Evolutionary conservation across 768 basidiomycete species (phyloP), one percentile per base, ranked within the genome.

Genomic region (Pseudohyphozyma bogoriensis): DNA sequence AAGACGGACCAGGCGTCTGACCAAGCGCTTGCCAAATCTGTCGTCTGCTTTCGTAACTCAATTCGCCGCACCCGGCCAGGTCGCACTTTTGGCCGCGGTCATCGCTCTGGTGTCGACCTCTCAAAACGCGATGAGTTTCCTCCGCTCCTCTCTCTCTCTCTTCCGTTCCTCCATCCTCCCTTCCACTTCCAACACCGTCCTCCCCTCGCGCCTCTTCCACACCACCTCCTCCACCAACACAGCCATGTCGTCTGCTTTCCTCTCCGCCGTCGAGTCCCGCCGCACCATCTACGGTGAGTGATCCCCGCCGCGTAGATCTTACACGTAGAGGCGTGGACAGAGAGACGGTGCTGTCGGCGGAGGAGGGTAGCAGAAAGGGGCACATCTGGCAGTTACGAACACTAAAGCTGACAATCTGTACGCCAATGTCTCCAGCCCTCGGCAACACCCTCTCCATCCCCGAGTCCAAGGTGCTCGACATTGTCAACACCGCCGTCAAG

Each of bases 401-500:
- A n/a, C n/a, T n/a, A n/a, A n/a, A n/a, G n/a, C n/a, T n/a, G n/a
- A n/a, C n/a, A n/a, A n/a, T n/a, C n/a, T n/a, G n/a, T n/a, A n/a
- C 39, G 53, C 28, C 29, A 44, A 55, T 24, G 52, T 54, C 7
- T 16, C 20, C n/a, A 22, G 26, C 52, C 40, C 31, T 33, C 29
- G 9, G 31, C 56, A 31, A 32, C 32, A 28, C 51, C 22, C 44
- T 39, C 9, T 60, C 72, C 20, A 56, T 75, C 46, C 52, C 70
- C 36, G 68, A 74, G 51, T 67, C 65, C 11, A 62, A 69, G 53
- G 66, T 76, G 64, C 45, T 70, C 47, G 68, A 67, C 24, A 55
- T 75, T 54, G 72, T 76, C 42, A 61, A 74, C 52, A 61, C 68
- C 31, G 67, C 71, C 10, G 69, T 74, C 62, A 72, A 74, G 64